These are phyloP conservation scores for Eimeria necatrix DNA, from an alignment of 169 alveolate species.

Conservation along the genomic window DNA sequence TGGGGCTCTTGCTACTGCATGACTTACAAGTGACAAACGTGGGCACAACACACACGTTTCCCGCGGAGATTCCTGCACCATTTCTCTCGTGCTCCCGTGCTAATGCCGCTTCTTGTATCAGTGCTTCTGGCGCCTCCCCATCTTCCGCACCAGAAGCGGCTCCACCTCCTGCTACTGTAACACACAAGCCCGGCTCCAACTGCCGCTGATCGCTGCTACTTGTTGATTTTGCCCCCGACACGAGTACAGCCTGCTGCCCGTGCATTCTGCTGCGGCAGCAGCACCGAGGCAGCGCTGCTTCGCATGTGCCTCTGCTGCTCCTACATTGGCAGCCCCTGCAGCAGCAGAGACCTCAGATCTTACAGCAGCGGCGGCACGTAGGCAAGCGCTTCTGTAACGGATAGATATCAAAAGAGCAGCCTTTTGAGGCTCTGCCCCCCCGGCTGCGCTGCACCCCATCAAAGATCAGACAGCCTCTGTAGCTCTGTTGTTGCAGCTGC, in stretches of 20 bases:
- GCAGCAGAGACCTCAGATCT: slow-evolving; percentile 14
- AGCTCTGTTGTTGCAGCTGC: slow-evolving; percentile 8
- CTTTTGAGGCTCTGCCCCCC: slow-evolving; percentile 1
- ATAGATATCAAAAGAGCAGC: neutral
- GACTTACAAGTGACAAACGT: neutral
- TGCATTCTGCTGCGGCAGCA: slow-evolving; percentile 66
- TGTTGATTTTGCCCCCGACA: slow-evolving; percentile 4
- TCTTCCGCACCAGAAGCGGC: slow-evolving; percentile 10
- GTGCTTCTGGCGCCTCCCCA: neutral
- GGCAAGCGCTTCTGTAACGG: neutral
- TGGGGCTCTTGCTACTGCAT: slow-evolving; percentile 62
- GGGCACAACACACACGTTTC: neutral
- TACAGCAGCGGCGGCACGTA: neutral
- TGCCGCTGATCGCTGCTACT: slow-evolving; percentile 30
- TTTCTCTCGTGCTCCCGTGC: neutral
- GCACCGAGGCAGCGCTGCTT: slow-evolving; percentile 26
- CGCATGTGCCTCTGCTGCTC: neutral
- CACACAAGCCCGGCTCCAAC: slow-evolving; percentile 31
- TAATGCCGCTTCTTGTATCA: neutral
- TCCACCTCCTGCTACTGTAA: slow-evolving; percentile 19
- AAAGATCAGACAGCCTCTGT: neutral
- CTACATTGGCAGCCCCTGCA: slow-evolving; percentile 62
- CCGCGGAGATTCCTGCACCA: neutral
- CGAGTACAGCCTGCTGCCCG: slow-evolving; percentile 30
- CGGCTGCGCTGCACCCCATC: slow-evolving; percentile 23